Evolutionary conservation across 2,329 filamentous ascomycete genomes (phyloP).

Genomic region (Achaetomium macrosporum): DNA sequence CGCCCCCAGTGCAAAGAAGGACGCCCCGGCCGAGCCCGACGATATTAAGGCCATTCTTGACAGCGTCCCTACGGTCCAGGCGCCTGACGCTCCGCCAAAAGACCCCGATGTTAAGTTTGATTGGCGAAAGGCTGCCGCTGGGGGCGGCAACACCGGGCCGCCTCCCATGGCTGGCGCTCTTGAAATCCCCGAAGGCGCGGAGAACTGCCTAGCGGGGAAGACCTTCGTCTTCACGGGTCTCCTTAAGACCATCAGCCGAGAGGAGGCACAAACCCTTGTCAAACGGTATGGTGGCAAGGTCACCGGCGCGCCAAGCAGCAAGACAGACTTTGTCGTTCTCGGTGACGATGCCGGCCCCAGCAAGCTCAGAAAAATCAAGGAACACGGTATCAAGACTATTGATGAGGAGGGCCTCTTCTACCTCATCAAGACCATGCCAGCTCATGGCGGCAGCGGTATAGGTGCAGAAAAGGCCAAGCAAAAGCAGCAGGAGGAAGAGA

Average conservation of each 20-base stretch:
- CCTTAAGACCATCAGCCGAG: constrained; percentile 70
- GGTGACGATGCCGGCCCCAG: constrained; percentile 88
- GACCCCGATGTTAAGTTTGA: constrained; percentile 71
- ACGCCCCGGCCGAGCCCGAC: constrained; percentile 59
- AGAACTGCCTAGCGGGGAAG: constrained; percentile 84
- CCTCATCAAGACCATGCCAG: constrained; percentile 73
- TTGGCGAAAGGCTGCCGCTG: constrained; percentile 57
- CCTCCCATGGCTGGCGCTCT: constrained; percentile 57
- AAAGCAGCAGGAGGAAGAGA: constrained; percentile 79
- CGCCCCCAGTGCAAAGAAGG: constrained; percentile 58
- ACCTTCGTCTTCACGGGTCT: constrained; percentile 95
- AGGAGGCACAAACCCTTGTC: constrained; percentile 78
- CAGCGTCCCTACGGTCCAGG: constrained; percentile 73
- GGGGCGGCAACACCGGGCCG: constrained; percentile 56
- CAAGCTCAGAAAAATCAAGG: constrained; percentile 80
- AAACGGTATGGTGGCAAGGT: constrained; percentile 94
- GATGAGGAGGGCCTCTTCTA: constrained; percentile 89
- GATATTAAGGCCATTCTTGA: constrained; percentile 79
- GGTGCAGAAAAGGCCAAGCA: constrained; percentile 79
- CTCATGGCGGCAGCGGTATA: constrained; percentile 80
- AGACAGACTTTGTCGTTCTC: constrained; percentile 89
- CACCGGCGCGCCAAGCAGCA: constrained; percentile 76
- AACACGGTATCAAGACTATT: constrained; percentile 80
- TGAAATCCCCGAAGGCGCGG: constrained; percentile 74
- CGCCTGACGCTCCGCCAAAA: constrained; percentile 76